A percentile compares a stretch with the other conserved stretches of the same genome.
These are phyloP conservation scores for Litchi chinensis DNA, from an alignment of 345 rosid species.

Conservation along the genomic window DNA sequence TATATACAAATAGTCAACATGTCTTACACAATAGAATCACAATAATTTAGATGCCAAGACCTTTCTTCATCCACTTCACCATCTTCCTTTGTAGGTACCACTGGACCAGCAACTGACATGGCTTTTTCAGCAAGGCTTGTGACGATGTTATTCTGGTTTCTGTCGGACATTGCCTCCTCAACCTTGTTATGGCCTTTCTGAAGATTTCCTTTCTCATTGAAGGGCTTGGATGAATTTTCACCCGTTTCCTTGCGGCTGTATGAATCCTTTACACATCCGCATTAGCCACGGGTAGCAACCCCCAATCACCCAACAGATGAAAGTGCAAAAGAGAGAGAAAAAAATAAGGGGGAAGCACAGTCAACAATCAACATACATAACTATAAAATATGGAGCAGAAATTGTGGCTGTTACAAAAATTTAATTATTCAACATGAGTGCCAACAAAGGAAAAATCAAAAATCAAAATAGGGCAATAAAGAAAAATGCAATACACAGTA, in stretches of 20 bases:
- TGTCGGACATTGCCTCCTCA: constrained; percentile 43
- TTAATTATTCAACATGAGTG: neutral
- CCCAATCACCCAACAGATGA: neutral
- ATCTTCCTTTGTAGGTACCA: constrained; percentile 87
- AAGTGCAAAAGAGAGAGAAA: neutral
- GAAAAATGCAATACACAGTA: neutral
- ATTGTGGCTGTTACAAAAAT: neutral
- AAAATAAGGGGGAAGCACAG: neutral
- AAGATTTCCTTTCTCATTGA: constrained; percentile 36
- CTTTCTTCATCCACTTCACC: constrained; percentile 97
- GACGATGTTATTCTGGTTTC: constrained; percentile 47
- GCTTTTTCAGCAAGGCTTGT: constrained; percentile 95
- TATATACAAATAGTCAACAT: constrained; percentile 17
- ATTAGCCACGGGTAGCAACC: constrained; percentile 12
- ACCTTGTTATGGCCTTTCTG: constrained; percentile 41
- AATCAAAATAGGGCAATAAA: neutral
- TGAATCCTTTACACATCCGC: constrained; percentile 36
- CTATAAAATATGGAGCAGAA: neutral
- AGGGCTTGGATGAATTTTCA: constrained; percentile 35
- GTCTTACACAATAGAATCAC: neutral
- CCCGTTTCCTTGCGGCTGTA: constrained; percentile 28
- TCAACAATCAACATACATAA: neutral
- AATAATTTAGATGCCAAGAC: constrained; percentile 35
- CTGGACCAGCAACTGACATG: constrained; percentile 91
- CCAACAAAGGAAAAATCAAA: neutral